Evolutionary conservation across 2,329 filamentous ascomycete species (phyloP).

Genomic region (Colletotrichum sp.): DNA sequence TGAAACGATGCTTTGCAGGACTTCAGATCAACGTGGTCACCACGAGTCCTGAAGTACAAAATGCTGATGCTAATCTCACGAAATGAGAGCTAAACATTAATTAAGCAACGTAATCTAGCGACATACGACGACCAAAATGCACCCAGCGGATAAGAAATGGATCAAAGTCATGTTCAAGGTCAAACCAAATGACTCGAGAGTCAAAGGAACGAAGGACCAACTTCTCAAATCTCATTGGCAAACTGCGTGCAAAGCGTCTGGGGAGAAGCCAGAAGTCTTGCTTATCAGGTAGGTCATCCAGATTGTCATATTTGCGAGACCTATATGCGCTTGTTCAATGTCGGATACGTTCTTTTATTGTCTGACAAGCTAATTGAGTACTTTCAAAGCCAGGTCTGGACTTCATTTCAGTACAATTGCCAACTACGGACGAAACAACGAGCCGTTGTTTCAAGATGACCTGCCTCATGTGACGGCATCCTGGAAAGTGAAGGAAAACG

Average conservation of each 20-base stretch:
- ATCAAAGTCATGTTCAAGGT: neutral
- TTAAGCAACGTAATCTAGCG: no score
- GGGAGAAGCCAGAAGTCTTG: neutral
- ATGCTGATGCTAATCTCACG: neutral
- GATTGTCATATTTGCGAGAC: neutral
- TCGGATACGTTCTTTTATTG: fast-evolving
- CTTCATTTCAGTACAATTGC: neutral
- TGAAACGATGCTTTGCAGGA: neutral
- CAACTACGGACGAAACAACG: neutral
- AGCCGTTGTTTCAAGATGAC: neutral
- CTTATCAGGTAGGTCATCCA: neutral
- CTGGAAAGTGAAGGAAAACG: neutral
- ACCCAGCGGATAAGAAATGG: neutral
- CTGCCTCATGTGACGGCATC: neutral
- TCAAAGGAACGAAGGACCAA: neutral
- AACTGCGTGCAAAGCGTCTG: neutral
- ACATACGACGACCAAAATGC: neutral
- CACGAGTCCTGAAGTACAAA: neutral
- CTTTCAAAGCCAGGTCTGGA: neutral
- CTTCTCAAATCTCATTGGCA: neutral
- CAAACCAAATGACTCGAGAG: neutral
- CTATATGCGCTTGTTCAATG: neutral
- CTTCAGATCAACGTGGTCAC: neutral
- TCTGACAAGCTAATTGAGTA: neutral
- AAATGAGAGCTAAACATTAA: neutral